A percentile compares a stretch with the other conserved stretches of the same genome.
Conservation (phyloP, 176 grass and related monocot genomes). For the Ensete ventricosum region DNA sequence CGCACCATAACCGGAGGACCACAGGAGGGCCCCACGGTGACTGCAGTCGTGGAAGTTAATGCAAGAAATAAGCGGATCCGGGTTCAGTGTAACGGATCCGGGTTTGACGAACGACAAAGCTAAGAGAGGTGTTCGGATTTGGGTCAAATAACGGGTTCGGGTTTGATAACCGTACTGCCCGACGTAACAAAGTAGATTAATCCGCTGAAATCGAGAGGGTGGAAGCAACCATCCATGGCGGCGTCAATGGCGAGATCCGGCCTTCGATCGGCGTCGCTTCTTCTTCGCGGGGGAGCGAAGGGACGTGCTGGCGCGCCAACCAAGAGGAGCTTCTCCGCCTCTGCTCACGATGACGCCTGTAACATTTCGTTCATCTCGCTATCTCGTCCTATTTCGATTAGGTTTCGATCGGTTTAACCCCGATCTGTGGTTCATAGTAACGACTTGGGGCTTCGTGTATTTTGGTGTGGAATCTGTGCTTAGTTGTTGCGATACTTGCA, state of each 20-base stretch:
- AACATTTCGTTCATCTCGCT: background rate
- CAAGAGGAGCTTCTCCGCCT: slow-evolving; percentile 30
- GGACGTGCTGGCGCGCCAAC: background rate
- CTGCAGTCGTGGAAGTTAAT: too few relatives aligned
- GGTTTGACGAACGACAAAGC: too few relatives aligned
- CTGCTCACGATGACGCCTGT: slow-evolving; percentile 52
- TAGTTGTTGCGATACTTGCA: background rate
- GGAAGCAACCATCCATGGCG: slow-evolving; percentile 6
- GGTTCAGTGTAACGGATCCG: too few relatives aligned
- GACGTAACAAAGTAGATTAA: too few relatives aligned
- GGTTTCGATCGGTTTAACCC: background rate
- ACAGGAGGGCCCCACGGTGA: too few relatives aligned
- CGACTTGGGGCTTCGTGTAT: background rate
- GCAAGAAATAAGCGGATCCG: too few relatives aligned
- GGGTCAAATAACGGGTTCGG: too few relatives aligned
- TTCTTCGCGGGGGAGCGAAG: slow-evolving; percentile 4
- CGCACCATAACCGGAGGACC: too few relatives aligned
- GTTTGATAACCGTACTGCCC: too few relatives aligned
- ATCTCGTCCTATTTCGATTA: background rate
- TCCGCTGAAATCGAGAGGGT: background rate
- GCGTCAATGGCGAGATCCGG: slow-evolving; percentile 24
- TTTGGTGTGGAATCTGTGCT: background rate
- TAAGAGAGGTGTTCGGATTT: too few relatives aligned
- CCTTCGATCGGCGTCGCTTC: slow-evolving; percentile 16
- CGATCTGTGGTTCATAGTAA: background rate